A percentile compares a stretch with the other conserved stretches of the same genome.
Conservation (phyloP, 139 green algal species). For the Chlamydomonas eustigma region DNA sequence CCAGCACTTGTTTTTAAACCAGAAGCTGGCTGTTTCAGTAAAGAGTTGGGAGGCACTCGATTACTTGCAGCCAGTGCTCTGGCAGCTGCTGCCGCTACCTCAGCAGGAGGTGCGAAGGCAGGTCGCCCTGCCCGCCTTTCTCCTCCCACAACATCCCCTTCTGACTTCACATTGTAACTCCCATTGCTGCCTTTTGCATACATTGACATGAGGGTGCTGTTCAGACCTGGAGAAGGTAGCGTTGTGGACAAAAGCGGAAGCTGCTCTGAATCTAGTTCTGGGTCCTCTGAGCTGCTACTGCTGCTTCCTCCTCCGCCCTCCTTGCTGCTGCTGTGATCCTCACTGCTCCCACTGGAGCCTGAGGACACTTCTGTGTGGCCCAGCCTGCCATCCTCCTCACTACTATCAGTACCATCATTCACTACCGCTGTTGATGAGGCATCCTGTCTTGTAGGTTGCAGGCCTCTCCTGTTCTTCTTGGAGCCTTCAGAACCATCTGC, state of each 20-base stretch:
- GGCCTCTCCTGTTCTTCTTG: background rate
- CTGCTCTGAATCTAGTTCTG: slow-evolving; percentile 8
- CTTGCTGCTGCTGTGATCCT: slow-evolving; percentile 7
- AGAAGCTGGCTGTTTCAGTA: too few relatives aligned
- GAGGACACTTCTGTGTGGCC: too few relatives aligned
- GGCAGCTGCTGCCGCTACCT: slow-evolving; percentile 48
- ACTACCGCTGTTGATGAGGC: too few relatives aligned
- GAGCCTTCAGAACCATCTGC: background rate
- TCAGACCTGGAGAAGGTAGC: slow-evolving; percentile 30
- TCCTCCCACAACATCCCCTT: background rate
- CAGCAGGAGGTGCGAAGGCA: slow-evolving; percentile 42
- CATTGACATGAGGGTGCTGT: slow-evolving; percentile 52
- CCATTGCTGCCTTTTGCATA: slow-evolving; percentile 35
- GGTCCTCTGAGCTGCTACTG: slow-evolving; percentile 16
- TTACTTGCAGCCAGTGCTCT: slow-evolving; percentile 37
- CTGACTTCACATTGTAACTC: background rate
- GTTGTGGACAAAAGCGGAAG: background rate
- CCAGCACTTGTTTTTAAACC: too few relatives aligned
- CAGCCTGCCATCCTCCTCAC: too few relatives aligned
- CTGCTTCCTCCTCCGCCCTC: background rate
- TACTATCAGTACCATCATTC: too few relatives aligned
- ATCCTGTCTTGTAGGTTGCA: background rate
- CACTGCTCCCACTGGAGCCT: background rate
- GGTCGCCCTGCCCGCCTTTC: slow-evolving; percentile 5
- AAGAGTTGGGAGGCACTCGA: too few relatives aligned